These are phyloP conservation scores for Aureobasidium mangrovei DNA, from an alignment of 2,329 filamentous ascomycete species.

Conservation along the genomic window DNA sequence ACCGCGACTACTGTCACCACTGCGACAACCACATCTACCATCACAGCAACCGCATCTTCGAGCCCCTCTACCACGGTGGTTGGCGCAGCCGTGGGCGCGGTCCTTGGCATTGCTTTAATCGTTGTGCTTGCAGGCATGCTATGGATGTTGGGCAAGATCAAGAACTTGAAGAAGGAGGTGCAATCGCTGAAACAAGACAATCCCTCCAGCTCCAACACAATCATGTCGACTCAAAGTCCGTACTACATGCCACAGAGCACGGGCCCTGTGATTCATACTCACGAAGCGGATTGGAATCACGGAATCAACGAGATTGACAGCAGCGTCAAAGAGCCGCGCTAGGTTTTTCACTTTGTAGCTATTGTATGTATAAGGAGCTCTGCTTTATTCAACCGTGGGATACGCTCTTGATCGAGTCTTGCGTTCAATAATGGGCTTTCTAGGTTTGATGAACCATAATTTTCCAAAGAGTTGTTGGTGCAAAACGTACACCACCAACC, in stretches of 20 bases:
- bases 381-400: too few relatives aligned
- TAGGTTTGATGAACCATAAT: too few relatives aligned
- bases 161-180: slow-evolving; percentile 5
- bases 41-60: slow-evolving; percentile 2
- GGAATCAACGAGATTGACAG: slow-evolving; percentile 4
- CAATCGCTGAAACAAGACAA: background rate
- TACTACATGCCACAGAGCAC: background rate
- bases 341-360: background rate
- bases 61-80: slow-evolving; percentile 1
- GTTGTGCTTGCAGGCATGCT: slow-evolving; percentile 2
- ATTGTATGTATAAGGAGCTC: too few relatives aligned
- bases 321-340: background rate
- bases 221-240: background rate
- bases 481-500: too few relatives aligned
- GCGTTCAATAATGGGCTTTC: too few relatives aligned
- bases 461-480: too few relatives aligned
- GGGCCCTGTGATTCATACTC: background rate
- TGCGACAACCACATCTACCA: background rate
- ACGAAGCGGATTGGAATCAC: slow-evolving; percentile 6
- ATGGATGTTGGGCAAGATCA: slow-evolving; percentile 10
- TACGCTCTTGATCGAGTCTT: too few relatives aligned
- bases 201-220: background rate
- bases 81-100: slow-evolving; percentile 8
- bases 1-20: background rate
- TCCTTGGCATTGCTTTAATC: slow-evolving; percentile 5